These are phyloP conservation scores for Tulasnella sp. DNA, from an alignment of 768 basidiomycete genomes.

Conservation along the genomic window DNA sequence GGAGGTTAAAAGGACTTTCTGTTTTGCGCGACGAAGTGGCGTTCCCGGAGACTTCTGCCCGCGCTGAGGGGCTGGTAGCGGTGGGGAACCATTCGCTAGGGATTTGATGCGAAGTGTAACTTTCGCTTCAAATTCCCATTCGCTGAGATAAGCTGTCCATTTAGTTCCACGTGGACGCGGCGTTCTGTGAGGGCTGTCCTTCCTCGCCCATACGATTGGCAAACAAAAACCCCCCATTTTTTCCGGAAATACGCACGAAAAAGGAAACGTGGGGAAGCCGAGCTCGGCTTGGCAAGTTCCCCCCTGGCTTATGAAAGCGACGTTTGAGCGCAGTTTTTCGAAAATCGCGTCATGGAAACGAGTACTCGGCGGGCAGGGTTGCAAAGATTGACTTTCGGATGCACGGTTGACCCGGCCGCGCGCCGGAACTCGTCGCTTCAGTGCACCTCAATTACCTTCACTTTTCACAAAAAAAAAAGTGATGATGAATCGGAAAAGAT, in stretches of 20 bases:
- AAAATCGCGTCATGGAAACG: slow-evolving; percentile 2
- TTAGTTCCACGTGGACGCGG: neutral
- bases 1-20: neutral
- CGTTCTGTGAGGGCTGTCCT: neutral
- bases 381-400: neutral
- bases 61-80: neutral
- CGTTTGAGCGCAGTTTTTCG: neutral
- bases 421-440: neutral
- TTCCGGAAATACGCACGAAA: neutral
- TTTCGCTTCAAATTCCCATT: neutral
- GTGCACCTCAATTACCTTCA: neutral
- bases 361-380: neutral
- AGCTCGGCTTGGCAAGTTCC: neutral
- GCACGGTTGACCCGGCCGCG: neutral
- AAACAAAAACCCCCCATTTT: neutral
- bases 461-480: neutral
- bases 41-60: neutral
- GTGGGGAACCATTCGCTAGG: neutral
- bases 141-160: neutral
- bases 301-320: neutral
- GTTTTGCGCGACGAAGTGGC: neutral
- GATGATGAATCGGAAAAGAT: neutral
- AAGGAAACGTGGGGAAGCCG: neutral
- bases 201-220: neutral
- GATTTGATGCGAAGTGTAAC: neutral